phyloP scores from a whole-genome alignment of 208 protist species.

The Acanthamoeba lenticulata region DNA sequence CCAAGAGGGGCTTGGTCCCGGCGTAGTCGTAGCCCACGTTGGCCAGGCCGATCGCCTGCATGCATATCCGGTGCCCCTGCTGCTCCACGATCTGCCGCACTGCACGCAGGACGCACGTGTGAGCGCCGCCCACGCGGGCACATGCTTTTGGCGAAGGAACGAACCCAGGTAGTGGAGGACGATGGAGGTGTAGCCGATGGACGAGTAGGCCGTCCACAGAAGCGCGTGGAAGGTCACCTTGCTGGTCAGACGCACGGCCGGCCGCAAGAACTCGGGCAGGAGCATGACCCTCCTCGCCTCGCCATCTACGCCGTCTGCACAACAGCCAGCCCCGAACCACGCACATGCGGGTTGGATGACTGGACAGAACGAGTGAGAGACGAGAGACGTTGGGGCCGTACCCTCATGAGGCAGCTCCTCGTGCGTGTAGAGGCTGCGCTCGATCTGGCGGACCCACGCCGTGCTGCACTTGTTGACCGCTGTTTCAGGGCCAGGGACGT shows the following conservation, averaged over 20 bases:
- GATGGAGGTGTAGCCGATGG: constrained; percentile 10
- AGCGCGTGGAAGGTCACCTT: neutral
- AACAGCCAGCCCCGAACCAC: no score
- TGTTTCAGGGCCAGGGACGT: neutral
- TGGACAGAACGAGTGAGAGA: no score
- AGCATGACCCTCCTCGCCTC: neutral
- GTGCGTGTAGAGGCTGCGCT: neutral
- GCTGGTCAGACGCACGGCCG: neutral
- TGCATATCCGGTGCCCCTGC: neutral
- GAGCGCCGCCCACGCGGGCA: neutral
- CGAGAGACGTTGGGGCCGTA: no score
- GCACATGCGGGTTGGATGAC: neutral
- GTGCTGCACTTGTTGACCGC: neutral
- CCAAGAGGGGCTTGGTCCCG: neutral
- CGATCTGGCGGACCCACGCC: neutral
- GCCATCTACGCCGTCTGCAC: no score
- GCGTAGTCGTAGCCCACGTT: constrained; percentile 37
- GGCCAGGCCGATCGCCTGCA: neutral
- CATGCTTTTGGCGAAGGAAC: neutral
- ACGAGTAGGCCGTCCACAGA: constrained; percentile 5
- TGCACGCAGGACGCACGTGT: neutral
- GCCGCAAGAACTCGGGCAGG: neutral
- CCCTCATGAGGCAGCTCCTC: no score
- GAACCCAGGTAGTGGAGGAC: neutral
- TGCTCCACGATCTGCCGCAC: neutral